Evolutionary conservation across 2,329 filamentous ascomycete species (phyloP), one percentile per base, ranked within the genome.

Genomic region (Pestalotiopsis sp.): DNA sequence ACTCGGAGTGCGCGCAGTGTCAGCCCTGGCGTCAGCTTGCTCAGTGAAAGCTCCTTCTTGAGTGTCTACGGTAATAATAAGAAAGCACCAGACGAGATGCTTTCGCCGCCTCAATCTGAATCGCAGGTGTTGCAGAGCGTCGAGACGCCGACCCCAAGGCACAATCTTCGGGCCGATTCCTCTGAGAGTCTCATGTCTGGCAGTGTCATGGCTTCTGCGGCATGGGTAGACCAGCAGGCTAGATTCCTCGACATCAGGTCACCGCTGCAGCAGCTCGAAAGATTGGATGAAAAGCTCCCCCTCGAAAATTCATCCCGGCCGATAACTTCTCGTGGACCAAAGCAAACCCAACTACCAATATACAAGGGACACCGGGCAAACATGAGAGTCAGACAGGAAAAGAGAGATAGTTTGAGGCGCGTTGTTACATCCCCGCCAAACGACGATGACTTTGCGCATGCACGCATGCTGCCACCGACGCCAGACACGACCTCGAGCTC

Each of bases 21-120:
- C 58, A 92, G 89, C 71, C 89, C 89, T 3, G 86, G 84, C 40
- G 78, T 91, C 63, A 91, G 89, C 70, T 81, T 91, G 13, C 77
- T 92, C 69, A 91, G 89, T 71, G 89, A 91, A 75, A 91, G 89
- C 74, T 91, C 89, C 0, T 91, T 92, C 72, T 72, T 86, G 24
- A 91, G 89, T 71, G 81, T 92, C 0, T 92, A 92, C 66, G 89
- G 89, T 2, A 77, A 81, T 26, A 58, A 24, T 38, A 56, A 58
- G n/a, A 58, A 24, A 14, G 38, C 62, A 13, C 62, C 40, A 38
- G 62, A 55, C 4, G 84, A 83, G 40, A 52, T 39, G 44, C 39
- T 14, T 35, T 56, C 57, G 40, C 35, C 55, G 65, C 71, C 17
- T 75, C 71, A 69, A 14, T 71, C 35, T 17, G 58, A 9, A 73